Conservation (phyloP, 83 land plant species). For the Isoetes engelmannii region DNA sequence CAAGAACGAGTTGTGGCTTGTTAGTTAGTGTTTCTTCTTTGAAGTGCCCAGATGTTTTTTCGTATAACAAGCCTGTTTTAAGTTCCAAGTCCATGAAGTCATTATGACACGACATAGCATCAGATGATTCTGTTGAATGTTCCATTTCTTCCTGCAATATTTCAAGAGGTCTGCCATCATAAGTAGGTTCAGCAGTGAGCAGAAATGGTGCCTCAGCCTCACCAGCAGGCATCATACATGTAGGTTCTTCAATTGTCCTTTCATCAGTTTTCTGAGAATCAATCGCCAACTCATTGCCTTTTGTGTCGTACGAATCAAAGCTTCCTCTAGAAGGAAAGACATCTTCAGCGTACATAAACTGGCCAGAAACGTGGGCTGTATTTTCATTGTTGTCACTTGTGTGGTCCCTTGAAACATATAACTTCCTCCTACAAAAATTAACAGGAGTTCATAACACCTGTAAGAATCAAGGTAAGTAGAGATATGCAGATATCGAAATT, state of each 20-base stretch:
- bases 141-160: too few relatives aligned
- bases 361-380: not conserved
- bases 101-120: too few relatives aligned
- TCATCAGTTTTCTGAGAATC: conserved; percentile 1
- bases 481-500: too few relatives aligned
- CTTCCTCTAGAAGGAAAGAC: not conserved
- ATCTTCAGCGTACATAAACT: not conserved
- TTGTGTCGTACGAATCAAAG: conserved; percentile 1
- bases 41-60: too few relatives aligned
- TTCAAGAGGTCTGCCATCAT: too few relatives aligned
- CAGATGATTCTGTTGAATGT: too few relatives aligned
- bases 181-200: too few relatives aligned
- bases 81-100: too few relatives aligned
- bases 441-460: conserved; percentile 11
- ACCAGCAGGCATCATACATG: not conserved
- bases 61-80: too few relatives aligned
- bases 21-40: too few relatives aligned
- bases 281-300: not conserved
- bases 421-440: conserved; percentile 29
- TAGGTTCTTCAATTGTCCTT: not conserved
- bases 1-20: too few relatives aligned
- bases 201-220: too few relatives aligned
- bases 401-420: conserved; percentile 6
- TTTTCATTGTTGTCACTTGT: conserved; percentile 7
- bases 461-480: not conserved